phyloP scores from a whole-genome alignment of 441 rosid genomes.

The Euphorbia schlechtendalii region DNA sequence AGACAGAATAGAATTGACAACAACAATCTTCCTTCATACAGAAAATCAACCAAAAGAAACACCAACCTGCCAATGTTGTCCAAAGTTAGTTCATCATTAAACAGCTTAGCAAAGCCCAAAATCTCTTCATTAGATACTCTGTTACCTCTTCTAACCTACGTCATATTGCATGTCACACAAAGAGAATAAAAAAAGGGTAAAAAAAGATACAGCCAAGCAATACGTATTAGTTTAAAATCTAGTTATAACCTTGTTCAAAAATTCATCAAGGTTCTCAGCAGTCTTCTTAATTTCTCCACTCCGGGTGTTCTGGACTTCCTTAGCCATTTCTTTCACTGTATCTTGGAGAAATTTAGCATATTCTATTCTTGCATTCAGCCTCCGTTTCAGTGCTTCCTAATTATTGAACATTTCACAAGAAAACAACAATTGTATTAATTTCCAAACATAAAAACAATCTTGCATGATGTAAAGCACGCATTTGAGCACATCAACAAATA shows the following conservation, averaged over 20 bases:
- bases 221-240: background rate
- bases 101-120: conserved; percentile 79
- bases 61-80: conserved; percentile 78
- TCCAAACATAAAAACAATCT: background rate
- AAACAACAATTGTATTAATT: conserved; percentile 1
- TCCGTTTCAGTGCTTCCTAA: conserved; percentile 85
- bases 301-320: conserved; percentile 68
- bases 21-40: conserved; percentile 2
- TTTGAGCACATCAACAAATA: background rate
- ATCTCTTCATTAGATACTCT: conserved; percentile 68
- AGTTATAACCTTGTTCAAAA: conserved; percentile 62
- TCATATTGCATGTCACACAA: background rate
- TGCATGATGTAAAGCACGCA: background rate
- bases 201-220: conserved; percentile 8
- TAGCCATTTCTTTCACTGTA: conserved; percentile 93
- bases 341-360: conserved; percentile 95
- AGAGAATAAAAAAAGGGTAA: conserved; percentile 9
- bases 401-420: conserved; percentile 19
- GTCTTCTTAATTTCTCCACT: conserved; percentile 32
- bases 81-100: conserved; percentile 80
- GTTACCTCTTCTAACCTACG: conserved; percentile 70
- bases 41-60: conserved; percentile 13
- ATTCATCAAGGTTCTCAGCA: conserved; percentile 42
- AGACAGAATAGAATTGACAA: too few relatives aligned
- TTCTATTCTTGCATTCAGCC: conserved; percentile 82